Evolutionary conservation across 257 asterid genomes (phyloP), one percentile per base, ranked within the genome.

Genomic region (Nicotiana noctiflora): DNA sequence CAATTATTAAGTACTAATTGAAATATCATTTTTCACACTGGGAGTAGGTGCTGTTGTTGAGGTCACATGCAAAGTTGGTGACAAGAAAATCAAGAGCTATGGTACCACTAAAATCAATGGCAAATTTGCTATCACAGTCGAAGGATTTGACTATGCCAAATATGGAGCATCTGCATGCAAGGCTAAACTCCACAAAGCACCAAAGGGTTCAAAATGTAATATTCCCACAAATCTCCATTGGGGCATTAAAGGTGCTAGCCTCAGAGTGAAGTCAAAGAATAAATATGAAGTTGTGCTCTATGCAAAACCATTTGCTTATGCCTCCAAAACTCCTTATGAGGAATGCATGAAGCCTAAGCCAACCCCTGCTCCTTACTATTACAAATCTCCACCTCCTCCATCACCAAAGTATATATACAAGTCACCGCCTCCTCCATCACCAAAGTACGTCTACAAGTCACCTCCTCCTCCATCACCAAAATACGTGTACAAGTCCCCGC

Each of bases 221-320:
- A 89, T 91, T 11, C 88, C 97, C 2, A 88, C 93, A 5, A 44
- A 88, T 79, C 82, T 84, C 61, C 90, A 93, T 49, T 72, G 79
- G 87, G 98, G 98, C 23, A 87, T 81, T 2, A 84, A 86, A 76
- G 98, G 98, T 65, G 92, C 94, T 13, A 21, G 80, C 0, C 91
- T 93, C 52, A 79, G 32, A 70, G 87, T 93, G 79, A 93, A 93
- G 80, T 93, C 97, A 11, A 91, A 91, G 86, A 84, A 84, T 4
- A 63, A 86, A 1, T 59, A 93, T 19, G 93, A 88, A 84, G 91
- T 93, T 84, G 97, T 93, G 17, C 87, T 93, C 51, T 83, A 66
- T 75, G 97, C 97, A 8, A 89, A 88, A 15, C 86, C 95, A 27
- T 91, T 93, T 86, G 97, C 98, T 53, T 93, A 91, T 82, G 98